Base-by-base conservation (phyloP, 2,329 filamentous ascomycete genomes). In the Pseudofabraea citricarpa region DNA sequence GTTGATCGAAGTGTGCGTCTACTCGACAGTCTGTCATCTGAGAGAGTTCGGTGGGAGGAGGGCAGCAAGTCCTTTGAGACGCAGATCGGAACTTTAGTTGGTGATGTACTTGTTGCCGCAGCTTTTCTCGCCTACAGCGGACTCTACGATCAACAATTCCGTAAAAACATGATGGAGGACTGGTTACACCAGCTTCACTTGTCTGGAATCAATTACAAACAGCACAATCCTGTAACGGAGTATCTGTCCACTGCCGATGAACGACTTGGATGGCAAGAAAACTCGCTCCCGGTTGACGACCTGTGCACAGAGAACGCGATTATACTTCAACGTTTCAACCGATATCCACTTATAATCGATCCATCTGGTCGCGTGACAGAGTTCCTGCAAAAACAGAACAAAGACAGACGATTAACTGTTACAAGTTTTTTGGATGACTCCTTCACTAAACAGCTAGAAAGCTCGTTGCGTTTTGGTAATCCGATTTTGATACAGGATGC, bases 271-370 rank as follows among this genome's bases (percentile, higher is more conserved):
- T 98, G 93, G 93, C 94, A 98, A 69, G 85, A 90, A 57, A 88
- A 98, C 62, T 85, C 85, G 13, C 72, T 98, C 39, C 93, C 94
- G 2, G 91, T 96, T 4, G 93, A 98, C 62, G 93, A 98, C 61
- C 78, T 98, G 31, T 98, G 93, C 74, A 98, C 93, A 0, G 93
- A 98, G 67, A 98, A 98, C 60, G 93, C 94, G 35, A 96, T 98
- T 59, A 85, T 98, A 54, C 79, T 98, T 48, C 90, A 97, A 72
- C 84, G 93, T 46, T 98, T 96, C 81, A 98, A 98, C 71, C 81
- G 93, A 51, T 98, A 98, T 64, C 93, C 94, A 35, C 79, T 98
- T 48, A 97, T 98, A 65, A 95, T 98, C 63, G 93, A 98, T 65
- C 94, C 94, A 1, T 97, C 93, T 12, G 93, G 93, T 32, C 81